Base-by-base conservation (phyloP, 176 grass and related monocot species). In the Bonia amplexicaulis region DNA sequence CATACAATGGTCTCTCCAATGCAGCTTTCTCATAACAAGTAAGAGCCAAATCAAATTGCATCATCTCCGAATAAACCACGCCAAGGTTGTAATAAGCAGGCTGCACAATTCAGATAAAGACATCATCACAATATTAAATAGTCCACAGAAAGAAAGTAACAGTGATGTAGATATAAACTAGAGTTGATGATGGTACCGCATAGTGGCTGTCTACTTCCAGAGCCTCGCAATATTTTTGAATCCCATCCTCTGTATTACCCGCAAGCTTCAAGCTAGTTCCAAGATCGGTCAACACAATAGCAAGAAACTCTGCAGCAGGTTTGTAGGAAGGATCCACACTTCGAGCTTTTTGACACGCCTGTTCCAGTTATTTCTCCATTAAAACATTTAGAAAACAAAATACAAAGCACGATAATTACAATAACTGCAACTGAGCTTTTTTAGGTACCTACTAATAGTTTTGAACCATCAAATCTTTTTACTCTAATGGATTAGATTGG, bases 81-180 rank as follows among this genome's bases (percentile, higher is more conserved):
- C 97, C 97, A 47, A 99, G 93, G 80, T 99, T 99, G 91, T 99
- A 99, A 89, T 99, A 99, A 81, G 93, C 97, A 76, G 97, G 97
- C 97, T 99, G 84, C 84, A 84, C 52, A 42, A 61, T 80, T 37
- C 39, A 82, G 79, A 83, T 83, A 2, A 73, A 86, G 7, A 82
- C 12, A 79, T 76, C 20, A 22, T 69, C 39, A 89, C 0, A 8
- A 82, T 61, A 47, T 29, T 84, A 59, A 85, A 61, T 55, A n/a
- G 17, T 48, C 19, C 35, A 59, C 20, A 53, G 25, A 86, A 55
- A 74, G 26, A 81, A 27, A 75, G 78, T 69, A 77, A 44, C 20
- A 45, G 60, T 62, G 40, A 39, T 54, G 4, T 49, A 58, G 35
- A 86, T 47, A 86, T 63, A 82, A 78, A 40, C 11, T 72, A 80